A percentile compares a stretch with the other conserved stretches of the same genome.
Conservation (phyloP, 2,329 filamentous ascomycete genomes). For the Pyricularia pennisetigena region DNA sequence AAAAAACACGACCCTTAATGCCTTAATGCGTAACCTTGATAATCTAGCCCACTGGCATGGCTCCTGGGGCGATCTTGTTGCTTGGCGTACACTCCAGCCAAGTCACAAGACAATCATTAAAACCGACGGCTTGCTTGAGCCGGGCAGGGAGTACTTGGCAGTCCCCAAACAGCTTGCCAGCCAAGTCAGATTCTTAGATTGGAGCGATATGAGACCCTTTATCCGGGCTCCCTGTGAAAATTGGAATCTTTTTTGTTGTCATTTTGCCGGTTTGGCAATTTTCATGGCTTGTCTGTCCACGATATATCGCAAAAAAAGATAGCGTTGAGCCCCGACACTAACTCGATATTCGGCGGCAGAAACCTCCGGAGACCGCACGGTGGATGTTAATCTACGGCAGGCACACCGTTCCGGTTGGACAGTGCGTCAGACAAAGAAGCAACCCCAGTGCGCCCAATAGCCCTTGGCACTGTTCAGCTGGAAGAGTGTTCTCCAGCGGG, state of each 20-base stretch:
- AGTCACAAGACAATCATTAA: not conserved
- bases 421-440: not conserved
- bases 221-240: not conserved
- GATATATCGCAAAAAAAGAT: not conserved
- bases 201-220: too few species aligned
- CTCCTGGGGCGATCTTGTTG: not conserved
- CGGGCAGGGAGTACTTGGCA: not conserved
- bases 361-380: not conserved
- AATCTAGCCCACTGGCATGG: not conserved
- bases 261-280: not conserved
- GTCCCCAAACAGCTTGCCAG: not conserved
- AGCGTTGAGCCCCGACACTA: not conserved
- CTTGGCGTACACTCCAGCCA: not conserved
- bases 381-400: not conserved
- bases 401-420: not conserved
- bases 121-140: not conserved
- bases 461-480: not conserved
- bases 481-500: not conserved
- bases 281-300: not conserved
- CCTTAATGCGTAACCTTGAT: not conserved
- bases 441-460: not conserved
- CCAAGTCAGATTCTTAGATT: not conserved
- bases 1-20: too few species aligned
- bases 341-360: not conserved
- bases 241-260: not conserved